A percentile compares a stretch with the other conserved stretches of the same genome.
Conservation (phyloP, 2,329 filamentous ascomycete genomes). For the Arthrocladium fulminans region DNA sequence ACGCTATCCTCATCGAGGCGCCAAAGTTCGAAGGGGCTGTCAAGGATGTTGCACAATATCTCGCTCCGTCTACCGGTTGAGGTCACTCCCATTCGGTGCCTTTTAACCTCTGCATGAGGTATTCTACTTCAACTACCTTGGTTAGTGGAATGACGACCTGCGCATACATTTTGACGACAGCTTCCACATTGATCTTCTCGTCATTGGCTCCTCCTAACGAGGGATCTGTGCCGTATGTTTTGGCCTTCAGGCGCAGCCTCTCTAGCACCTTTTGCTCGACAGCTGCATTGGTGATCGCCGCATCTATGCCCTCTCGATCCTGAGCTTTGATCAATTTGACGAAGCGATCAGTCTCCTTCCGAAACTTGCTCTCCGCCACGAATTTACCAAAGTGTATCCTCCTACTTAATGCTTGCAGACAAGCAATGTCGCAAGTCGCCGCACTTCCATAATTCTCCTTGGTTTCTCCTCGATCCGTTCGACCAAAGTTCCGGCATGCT, state of each 20-base stretch:
- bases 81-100: constrained; percentile 41
- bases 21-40: constrained; percentile 66
- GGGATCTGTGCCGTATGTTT: constrained; percentile 88
- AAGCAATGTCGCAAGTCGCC: constrained; percentile 82
- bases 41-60: constrained; percentile 64
- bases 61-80: constrained; percentile 45
- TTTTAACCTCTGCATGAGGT: constrained; percentile 82
- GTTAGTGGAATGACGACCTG: constrained; percentile 92
- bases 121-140: constrained; percentile 97
- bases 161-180: constrained; percentile 80
- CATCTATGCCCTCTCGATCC: constrained; percentile 73
- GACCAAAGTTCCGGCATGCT: constrained; percentile 69
- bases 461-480: constrained; percentile 69
- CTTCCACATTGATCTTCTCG: constrained; percentile 80
- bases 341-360: constrained; percentile 69
- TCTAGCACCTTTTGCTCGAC: constrained; percentile 91
- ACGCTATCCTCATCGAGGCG: constrained; percentile 79
- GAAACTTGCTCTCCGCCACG: constrained; percentile 92
- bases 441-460: constrained; percentile 94
- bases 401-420: constrained; percentile 79
- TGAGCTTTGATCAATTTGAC: constrained; percentile 70
- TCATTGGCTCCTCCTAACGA: constrained; percentile 40
- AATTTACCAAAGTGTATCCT: constrained; percentile 98
- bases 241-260: constrained; percentile 75
- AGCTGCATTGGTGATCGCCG: constrained; percentile 77